phyloP scores from a whole-genome alignment of 148 eudicot genomes.

The Euryodendron excelsum region DNA sequence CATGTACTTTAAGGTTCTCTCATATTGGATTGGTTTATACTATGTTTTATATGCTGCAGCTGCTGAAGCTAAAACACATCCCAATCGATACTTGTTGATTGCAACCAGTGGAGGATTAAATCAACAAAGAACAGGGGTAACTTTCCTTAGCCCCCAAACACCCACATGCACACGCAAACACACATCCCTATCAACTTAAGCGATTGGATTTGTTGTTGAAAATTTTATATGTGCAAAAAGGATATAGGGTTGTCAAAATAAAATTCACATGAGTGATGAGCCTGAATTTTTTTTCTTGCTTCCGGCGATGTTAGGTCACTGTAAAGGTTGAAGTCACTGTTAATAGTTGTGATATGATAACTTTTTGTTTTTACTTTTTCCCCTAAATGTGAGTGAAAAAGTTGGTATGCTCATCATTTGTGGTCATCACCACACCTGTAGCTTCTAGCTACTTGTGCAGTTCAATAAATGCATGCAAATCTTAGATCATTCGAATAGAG shows the following conservation, averaged over 20 bases:
- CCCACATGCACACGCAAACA: not conserved
- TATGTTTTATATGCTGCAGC: constrained; percentile 33
- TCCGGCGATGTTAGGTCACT: not conserved
- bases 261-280: not conserved
- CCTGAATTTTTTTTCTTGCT: not conserved
- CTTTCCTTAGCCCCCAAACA: constrained; percentile 6
- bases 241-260: not conserved
- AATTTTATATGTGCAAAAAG: not conserved
- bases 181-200: not conserved
- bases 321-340: not conserved
- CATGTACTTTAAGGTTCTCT: not conserved
- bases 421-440: not conserved
- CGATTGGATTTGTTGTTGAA: not conserved
- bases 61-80: constrained; percentile 55
- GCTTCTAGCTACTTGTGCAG: constrained; percentile 4
- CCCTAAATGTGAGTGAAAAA: not conserved
- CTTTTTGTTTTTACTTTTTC: not conserved
- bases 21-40: not conserved
- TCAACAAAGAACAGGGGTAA: constrained; percentile 97
- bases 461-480: not conserved
- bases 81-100: constrained; percentile 62
- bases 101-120: constrained; percentile 93
- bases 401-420: not conserved
- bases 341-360: not conserved
- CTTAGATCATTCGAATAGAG: not conserved